phyloP scores from a whole-genome alignment of 1,284 basidiomycete genomes.

The Fomitiporia mediterranea region DNA sequence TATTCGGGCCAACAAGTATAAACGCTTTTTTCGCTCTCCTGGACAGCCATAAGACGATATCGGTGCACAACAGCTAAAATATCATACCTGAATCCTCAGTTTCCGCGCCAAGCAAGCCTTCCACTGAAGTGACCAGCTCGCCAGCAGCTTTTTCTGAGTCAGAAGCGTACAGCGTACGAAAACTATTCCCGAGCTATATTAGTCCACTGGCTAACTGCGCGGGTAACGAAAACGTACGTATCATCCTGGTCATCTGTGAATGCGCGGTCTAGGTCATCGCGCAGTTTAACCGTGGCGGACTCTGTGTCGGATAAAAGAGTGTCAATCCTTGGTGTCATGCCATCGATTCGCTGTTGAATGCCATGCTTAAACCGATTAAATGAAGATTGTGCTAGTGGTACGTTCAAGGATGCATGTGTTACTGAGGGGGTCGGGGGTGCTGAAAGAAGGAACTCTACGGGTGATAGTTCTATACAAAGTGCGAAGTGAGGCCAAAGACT shows the following conservation, averaged over 20 bases:
- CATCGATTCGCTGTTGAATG: conserved; percentile 53
- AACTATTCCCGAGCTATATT: background rate
- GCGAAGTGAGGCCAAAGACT: conserved; percentile 10
- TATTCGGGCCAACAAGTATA: conserved; percentile 12
- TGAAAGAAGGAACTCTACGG: conserved; percentile 51
- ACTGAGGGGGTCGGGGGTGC: conserved; percentile 43
- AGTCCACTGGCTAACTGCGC: background rate
- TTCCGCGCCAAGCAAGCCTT: conserved; percentile 1
- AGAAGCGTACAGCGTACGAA: conserved; percentile 1
- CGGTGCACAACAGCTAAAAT: background rate
- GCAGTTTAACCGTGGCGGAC: conserved; percentile 47
- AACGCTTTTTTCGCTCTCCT: background rate
- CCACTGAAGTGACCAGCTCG: conserved; percentile 5
- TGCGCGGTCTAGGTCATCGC: conserved; percentile 49
- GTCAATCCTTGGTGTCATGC: conserved; percentile 56
- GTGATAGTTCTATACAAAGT: conserved; percentile 40
- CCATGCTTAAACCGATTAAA: conserved; percentile 55
- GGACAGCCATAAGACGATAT: background rate
- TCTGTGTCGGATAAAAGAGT: conserved; percentile 55
- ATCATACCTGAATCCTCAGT: conserved; percentile 9
- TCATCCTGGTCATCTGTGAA: conserved; percentile 35
- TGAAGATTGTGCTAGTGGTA: conserved; percentile 37
- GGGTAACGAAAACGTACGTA: conserved; percentile 24
- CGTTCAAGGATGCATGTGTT: conserved; percentile 37
- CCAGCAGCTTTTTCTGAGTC: conserved; percentile 8